Evolutionary conservation across 371 early-diverging fungal species (phyloP).

Genomic region (Choanephora cucurbitarum): DNA sequence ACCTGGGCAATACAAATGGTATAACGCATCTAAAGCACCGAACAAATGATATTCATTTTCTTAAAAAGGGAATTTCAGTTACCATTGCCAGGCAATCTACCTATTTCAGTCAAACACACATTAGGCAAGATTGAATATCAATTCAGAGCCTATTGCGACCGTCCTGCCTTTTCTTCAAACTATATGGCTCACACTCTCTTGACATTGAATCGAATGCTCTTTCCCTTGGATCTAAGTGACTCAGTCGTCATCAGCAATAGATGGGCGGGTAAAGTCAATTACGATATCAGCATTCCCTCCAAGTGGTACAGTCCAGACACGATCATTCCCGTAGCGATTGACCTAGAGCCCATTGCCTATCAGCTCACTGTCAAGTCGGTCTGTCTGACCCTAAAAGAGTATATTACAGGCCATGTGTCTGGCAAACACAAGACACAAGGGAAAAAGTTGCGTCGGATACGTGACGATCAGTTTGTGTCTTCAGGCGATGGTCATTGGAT

Average conservation of each 20-base stretch:
- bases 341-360: constrained; percentile 23
- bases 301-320: constrained; percentile 18
- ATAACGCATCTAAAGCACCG: constrained; percentile 26
- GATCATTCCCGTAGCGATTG: constrained; percentile 27
- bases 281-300: constrained; percentile 30
- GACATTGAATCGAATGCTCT: constrained; percentile 8
- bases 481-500: constrained; percentile 13
- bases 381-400: constrained; percentile 30
- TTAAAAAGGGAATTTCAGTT: constrained; percentile 37
- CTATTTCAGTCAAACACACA: constrained; percentile 37
- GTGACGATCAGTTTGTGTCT: constrained; percentile 31
- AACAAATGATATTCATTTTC: no score
- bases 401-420: constrained; percentile 16
- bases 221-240: constrained; percentile 11
- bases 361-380: constrained; percentile 26
- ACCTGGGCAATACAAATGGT: constrained; percentile 34
- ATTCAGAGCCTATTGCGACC: constrained; percentile 39
- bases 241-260: constrained; percentile 25
- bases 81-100: constrained; percentile 41
- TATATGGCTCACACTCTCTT: constrained; percentile 23
- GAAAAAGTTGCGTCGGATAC: constrained; percentile 21
- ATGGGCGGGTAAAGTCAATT: constrained; percentile 34
- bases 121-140: constrained; percentile 30
- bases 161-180: constrained; percentile 36
- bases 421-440: constrained; percentile 22